Conservation (phyloP, 2,329 filamentous ascomycete genomes). For the Clarireedia homoeocarpa region DNA sequence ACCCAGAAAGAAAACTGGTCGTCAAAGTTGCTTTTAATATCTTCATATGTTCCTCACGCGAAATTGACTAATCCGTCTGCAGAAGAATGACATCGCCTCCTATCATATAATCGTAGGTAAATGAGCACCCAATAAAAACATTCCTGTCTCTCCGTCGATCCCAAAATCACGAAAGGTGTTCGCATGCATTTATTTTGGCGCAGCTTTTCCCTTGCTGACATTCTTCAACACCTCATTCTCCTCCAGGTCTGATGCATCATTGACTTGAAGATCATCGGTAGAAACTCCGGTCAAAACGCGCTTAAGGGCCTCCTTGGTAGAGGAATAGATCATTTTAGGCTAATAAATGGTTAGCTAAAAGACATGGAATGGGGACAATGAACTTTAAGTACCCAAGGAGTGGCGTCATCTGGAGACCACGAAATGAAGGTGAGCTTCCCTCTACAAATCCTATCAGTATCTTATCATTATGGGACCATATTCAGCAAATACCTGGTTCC, state of each 20-base stretch:
- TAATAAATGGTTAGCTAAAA: conserved; percentile 29
- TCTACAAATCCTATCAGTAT: conserved; percentile 34
- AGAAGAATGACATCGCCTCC: conserved; percentile 7
- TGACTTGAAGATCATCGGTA: conserved; percentile 67
- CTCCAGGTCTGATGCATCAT: conserved; percentile 77
- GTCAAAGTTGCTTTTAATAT: conserved; percentile 10
- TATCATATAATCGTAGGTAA: conserved; percentile 16
- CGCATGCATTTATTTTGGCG: conserved; percentile 2
- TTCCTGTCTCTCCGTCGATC: conserved; percentile 4
- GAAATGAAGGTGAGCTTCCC: conserved; percentile 75
- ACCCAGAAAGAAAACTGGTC: not conserved
- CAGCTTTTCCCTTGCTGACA: conserved; percentile 46
- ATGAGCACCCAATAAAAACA: conserved; percentile 25
- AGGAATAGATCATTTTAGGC: conserved; percentile 87
- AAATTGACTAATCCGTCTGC: conserved; percentile 8
- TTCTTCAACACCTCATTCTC: conserved; percentile 61
- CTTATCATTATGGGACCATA: conserved; percentile 10
- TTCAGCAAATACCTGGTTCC: conserved; percentile 50
- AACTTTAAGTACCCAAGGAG: conserved; percentile 46
- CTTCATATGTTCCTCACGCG: conserved; percentile 11
- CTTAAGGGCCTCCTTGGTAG: conserved; percentile 82
- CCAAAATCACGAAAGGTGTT: conserved; percentile 1
- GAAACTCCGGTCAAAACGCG: conserved; percentile 68
- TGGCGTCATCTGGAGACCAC: conserved; percentile 76
- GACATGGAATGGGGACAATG: not conserved